Conservation (phyloP, 1,139 yeast species). For the Chernovozyma sophiae-reginae region DNA sequence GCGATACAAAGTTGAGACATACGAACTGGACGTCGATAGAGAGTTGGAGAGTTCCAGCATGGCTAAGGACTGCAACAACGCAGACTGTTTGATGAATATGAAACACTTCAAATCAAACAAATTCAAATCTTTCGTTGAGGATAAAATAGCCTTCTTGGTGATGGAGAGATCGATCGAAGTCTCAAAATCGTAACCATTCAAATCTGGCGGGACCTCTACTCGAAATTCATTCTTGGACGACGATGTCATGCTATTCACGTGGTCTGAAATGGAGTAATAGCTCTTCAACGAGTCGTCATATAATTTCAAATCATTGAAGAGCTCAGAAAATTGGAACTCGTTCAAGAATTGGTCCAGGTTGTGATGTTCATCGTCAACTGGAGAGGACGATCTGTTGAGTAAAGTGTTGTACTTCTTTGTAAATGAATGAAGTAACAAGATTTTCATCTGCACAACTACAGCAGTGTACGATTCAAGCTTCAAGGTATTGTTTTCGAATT, state of each 20-base stretch:
- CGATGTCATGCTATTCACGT: background rate
- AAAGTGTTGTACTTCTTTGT: slow-evolving; percentile 42
- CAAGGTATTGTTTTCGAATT: slow-evolving; percentile 31
- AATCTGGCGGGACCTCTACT: slow-evolving; percentile 11
- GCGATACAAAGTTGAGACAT: slow-evolving; percentile 30
- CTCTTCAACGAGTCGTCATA: slow-evolving; percentile 52
- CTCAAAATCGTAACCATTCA: slow-evolving; percentile 17
- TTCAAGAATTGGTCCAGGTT: slow-evolving; percentile 10
- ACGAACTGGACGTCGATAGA: slow-evolving; percentile 30
- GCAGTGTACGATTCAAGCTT: slow-evolving; percentile 49
- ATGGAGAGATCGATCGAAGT: slow-evolving; percentile 7
- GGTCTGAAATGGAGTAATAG: background rate
- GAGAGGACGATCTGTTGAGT: slow-evolving; percentile 30
- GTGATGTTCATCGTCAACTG: slow-evolving; percentile 26
- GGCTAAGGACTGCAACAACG: slow-evolving; percentile 26
- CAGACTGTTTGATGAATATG: slow-evolving; percentile 26
- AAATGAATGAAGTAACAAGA: slow-evolving; percentile 53
- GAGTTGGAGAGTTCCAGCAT: slow-evolving; percentile 17
- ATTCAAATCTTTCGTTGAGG: slow-evolving; percentile 14
- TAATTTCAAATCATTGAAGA: slow-evolving; percentile 46
- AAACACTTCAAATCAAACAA: slow-evolving; percentile 23
- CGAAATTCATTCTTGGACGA: background rate
- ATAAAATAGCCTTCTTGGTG: background rate
- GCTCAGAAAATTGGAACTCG: slow-evolving; percentile 21
- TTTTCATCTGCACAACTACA: slow-evolving; percentile 44